Evolutionary conservation across 2,329 filamentous ascomycete species (phyloP).

Genomic region (Fusarium nodosum): DNA sequence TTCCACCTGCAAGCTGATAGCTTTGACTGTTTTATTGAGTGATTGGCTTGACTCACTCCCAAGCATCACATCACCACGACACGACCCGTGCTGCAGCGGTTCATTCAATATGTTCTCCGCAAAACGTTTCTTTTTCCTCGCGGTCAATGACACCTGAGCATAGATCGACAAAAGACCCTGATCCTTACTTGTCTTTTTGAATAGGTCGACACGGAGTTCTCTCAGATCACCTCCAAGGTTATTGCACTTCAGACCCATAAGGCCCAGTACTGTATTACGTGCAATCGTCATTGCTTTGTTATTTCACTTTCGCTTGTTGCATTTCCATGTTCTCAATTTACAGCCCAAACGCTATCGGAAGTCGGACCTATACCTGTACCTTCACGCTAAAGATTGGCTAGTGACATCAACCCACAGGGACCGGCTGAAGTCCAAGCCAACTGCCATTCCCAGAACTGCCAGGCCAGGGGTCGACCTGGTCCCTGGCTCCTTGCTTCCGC

Average conservation of each 20-base stretch:
- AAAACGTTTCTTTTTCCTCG: slow-evolving; percentile 14
- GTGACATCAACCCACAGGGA: slow-evolving; percentile 43
- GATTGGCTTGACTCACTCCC: slow-evolving; percentile 18
- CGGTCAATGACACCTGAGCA: slow-evolving; percentile 8
- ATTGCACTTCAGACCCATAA: slow-evolving; percentile 1
- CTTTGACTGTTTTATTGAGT: neutral
- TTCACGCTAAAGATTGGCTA: slow-evolving; percentile 38
- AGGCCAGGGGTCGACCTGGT: slow-evolving; percentile 25
- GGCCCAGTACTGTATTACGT: neutral
- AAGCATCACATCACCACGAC: slow-evolving; percentile 34
- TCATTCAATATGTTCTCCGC: slow-evolving; percentile 1
- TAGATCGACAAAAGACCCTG: slow-evolving; percentile 19
- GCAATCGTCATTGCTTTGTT: slow-evolving; percentile 6
- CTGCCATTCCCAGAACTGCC: slow-evolving; percentile 36
- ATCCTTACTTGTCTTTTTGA: slow-evolving; percentile 7
- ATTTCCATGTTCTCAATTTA: slow-evolving; percentile 19
- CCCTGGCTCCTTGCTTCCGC: slow-evolving; percentile 40
- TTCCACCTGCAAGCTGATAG: slow-evolving; percentile 10
- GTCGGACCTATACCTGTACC: slow-evolving; percentile 31
- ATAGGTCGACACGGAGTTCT: slow-evolving; percentile 19
- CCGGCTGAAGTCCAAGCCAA: slow-evolving; percentile 2
- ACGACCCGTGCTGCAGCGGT: slow-evolving; percentile 29
- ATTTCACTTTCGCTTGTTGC: neutral
- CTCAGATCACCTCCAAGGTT: slow-evolving; percentile 10
- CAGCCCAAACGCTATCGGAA: slow-evolving; percentile 13